phyloP scores from a whole-genome alignment of 257 asterid genomes.

The Lavandula angustifolia region DNA sequence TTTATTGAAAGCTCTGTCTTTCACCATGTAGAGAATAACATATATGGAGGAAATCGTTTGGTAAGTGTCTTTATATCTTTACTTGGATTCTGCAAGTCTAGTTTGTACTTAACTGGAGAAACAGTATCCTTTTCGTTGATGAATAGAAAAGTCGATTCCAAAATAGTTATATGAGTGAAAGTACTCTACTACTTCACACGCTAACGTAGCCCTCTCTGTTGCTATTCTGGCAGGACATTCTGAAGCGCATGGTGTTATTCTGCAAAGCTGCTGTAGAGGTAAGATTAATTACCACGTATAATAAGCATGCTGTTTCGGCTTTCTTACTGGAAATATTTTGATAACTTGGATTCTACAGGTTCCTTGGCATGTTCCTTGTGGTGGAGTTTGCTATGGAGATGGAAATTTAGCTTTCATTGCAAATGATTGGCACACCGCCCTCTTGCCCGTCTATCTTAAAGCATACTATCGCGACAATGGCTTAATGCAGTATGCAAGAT shows the following conservation, averaged over 20 bases:
- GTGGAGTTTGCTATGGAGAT: constrained; percentile 97
- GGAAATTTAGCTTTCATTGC: constrained; percentile 93
- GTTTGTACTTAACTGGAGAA: constrained; percentile 16
- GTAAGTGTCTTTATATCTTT: constrained; percentile 43
- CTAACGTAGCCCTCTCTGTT: constrained; percentile 15
- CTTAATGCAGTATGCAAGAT: constrained; percentile 78
- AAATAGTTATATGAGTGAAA: neutral
- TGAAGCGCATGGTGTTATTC: constrained; percentile 87
- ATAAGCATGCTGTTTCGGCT: neutral
- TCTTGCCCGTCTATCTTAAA: constrained; percentile 90
- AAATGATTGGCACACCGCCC: constrained; percentile 98
- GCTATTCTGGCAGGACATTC: constrained; percentile 70
- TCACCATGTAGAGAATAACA: constrained; percentile 57
- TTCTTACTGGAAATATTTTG: neutral
- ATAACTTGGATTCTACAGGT: constrained; percentile 45
- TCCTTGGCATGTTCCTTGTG: constrained; percentile 98
- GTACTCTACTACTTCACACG: constrained; percentile 3
- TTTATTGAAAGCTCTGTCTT: constrained; percentile 70
- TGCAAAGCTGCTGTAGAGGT: constrained; percentile 99
- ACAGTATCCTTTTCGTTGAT: neutral
- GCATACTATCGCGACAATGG: constrained; percentile 95
- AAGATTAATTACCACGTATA: constrained; percentile 31
- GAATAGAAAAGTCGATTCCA: neutral
- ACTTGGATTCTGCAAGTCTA: constrained; percentile 16
- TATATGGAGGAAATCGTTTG: constrained; percentile 81